phyloP scores from a whole-genome alignment of 202 grass and related monocot species.

The Eragrostis tef region DNA sequence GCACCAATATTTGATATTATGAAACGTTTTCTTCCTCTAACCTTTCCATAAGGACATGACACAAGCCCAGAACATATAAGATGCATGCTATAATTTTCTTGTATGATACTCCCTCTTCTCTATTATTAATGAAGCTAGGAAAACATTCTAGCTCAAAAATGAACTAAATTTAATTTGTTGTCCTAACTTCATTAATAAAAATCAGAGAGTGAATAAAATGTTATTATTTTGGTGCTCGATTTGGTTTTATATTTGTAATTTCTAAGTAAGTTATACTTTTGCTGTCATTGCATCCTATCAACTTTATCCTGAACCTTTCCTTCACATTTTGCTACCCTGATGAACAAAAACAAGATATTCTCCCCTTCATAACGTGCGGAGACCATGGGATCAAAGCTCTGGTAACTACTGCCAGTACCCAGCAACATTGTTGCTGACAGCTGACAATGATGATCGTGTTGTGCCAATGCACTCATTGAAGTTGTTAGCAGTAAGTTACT shows the following conservation, averaged over 20 bases:
- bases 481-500: slow-evolving; percentile 79
- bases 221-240: not conserved
- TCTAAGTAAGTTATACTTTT: not conserved
- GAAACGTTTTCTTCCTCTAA: too few relatives aligned
- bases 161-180: too few relatives aligned
- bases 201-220: not conserved
- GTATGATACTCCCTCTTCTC: too few relatives aligned
- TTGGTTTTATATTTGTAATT: slow-evolving; percentile 6
- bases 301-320: slow-evolving; percentile 30
- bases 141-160: too few relatives aligned
- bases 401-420: slow-evolving; percentile 61
- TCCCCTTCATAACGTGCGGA: slow-evolving; percentile 82
- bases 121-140: too few relatives aligned
- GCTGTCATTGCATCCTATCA: slow-evolving; percentile 4
- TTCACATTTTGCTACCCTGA: slow-evolving; percentile 25
- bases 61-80: too few relatives aligned
- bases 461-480: slow-evolving; percentile 97
- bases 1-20: too few relatives aligned
- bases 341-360: slow-evolving; percentile 70
- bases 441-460: slow-evolving; percentile 92
- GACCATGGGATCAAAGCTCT: slow-evolving; percentile 73
- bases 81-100: too few relatives aligned
- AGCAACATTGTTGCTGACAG: slow-evolving; percentile 83
- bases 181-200: too few relatives aligned
- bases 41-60: too few relatives aligned